Base-by-base conservation (phyloP, 768 basidiomycete genomes). In the Chalciporus piperatus region DNA sequence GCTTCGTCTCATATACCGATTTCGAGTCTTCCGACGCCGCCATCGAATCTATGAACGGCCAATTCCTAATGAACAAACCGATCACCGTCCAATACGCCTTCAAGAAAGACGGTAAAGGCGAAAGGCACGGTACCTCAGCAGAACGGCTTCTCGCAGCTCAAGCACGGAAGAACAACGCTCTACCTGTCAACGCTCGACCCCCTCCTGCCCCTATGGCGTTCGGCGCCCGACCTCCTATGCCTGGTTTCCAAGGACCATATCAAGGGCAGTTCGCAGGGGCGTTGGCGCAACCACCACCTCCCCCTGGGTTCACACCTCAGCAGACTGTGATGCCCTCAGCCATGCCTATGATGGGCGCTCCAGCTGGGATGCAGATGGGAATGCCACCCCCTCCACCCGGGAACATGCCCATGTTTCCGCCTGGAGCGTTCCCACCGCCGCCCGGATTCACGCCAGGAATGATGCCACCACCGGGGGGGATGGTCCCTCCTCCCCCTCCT, bases 31-130 rank as follows among this genome's bases (percentile, higher is more conserved):
- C 97, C 33, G 97, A 99, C 68, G 91, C 91, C 5, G 96, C 97
- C 16, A 81, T 96, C 50, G 97, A 98, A 69, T 83, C 92, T 10
- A 98, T 98, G 96, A 95, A 98, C 60, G 84, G 85, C 35, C 95
- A 98, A 65, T 98, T 92, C 81, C 78, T 98, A 42, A 95, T 95
- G 88, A 98, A 98, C 78, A 98, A 98, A 73, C 89, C 94, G 48
- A 92, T 99, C 65, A 85, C 88, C 16, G 94, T 97, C 11, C 94
- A 98, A 67, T 99, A 97, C 68, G 96, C 97, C 2, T 98, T 98
- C 81, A 98, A 99, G 74, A 98, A 98, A 74, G 97, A 98, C 64
- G 94, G 92, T 40, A 96, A 98, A 66, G 96, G 96, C 51, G 97
- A 99, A 70, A 83, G 97, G 5, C 97, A 98, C 63, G 97, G 97